These are phyloP conservation scores for Eucalyptus grandis DNA, from an alignment of 345 rosid species.

Conservation along the genomic window DNA sequence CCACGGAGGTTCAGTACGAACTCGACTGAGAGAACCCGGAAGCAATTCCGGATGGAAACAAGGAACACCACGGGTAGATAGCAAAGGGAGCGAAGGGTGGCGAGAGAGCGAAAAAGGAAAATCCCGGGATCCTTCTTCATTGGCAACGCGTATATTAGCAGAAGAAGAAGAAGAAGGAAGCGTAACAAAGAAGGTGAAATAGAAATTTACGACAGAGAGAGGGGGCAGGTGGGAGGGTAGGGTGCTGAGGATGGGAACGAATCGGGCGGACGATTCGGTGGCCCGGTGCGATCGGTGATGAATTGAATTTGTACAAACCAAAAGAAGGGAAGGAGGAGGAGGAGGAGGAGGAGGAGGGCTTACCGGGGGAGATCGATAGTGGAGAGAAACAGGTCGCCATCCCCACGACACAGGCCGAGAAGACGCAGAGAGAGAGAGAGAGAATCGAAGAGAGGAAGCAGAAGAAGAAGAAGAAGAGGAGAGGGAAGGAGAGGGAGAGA, in stretches of 20 bases:
- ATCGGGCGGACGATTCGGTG: background rate
- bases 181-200: background rate
- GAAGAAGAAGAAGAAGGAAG: background rate
- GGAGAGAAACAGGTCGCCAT: background rate
- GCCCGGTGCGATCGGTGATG: background rate
- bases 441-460: background rate
- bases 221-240: background rate
- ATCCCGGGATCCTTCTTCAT: background rate
- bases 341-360: background rate
- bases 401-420: background rate
- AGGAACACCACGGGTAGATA: background rate
- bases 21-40: background rate
- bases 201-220: background rate
- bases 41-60: background rate
- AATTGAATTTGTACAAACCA: background rate
- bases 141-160: background rate
- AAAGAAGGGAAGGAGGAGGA: background rate
- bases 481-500: fast-evolving
- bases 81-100: background rate
- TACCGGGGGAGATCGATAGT: background rate
- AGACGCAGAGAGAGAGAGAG: background rate
- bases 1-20: background rate
- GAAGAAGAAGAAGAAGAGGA: too few relatives aligned
- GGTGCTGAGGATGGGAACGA: background rate
- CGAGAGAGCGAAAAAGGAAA: background rate